phyloP scores from a whole-genome alignment of 768 basidiomycete genomes.

The Amanita exitialis region DNA sequence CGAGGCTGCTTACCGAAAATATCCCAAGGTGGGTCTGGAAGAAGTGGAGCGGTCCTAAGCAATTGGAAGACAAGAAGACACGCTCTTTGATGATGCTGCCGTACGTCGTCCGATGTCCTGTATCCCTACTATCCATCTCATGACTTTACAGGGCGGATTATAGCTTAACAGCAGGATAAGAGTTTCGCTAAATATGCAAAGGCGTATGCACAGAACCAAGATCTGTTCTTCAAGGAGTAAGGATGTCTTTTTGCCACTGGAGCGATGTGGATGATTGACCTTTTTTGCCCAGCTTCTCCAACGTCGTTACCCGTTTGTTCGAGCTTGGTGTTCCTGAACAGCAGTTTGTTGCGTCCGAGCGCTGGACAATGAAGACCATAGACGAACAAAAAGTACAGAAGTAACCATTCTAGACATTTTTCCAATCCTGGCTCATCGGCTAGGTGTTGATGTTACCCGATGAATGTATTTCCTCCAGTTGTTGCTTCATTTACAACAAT shows the following conservation, averaged over 20 bases:
- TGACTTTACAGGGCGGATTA: slow-evolving; percentile 62
- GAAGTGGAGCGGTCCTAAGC: slow-evolving; percentile 92
- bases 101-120: slow-evolving; percentile 32
- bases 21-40: slow-evolving; percentile 72
- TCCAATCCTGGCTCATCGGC: too few species aligned
- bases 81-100: slow-evolving; percentile 92
- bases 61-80: slow-evolving; percentile 89
- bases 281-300: slow-evolving; percentile 60
- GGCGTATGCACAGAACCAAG: slow-evolving; percentile 77
- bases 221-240: slow-evolving; percentile 91
- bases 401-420: background rate
- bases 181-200: slow-evolving; percentile 83
- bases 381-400: slow-evolving; percentile 28
- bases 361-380: slow-evolving; percentile 61
- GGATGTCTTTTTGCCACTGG: slow-evolving; percentile 13
- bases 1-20: background rate
- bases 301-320: slow-evolving; percentile 66
- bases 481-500: background rate
- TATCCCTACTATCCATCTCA: background rate
- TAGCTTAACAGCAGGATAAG: slow-evolving; percentile 82
- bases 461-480: background rate
- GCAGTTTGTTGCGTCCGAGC: slow-evolving; percentile 66
- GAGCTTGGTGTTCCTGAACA: slow-evolving; percentile 86
- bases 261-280: background rate
- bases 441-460: background rate